Conservation (phyloP, 179 eudicot species). For the Carnegiea gigantea region DNA sequence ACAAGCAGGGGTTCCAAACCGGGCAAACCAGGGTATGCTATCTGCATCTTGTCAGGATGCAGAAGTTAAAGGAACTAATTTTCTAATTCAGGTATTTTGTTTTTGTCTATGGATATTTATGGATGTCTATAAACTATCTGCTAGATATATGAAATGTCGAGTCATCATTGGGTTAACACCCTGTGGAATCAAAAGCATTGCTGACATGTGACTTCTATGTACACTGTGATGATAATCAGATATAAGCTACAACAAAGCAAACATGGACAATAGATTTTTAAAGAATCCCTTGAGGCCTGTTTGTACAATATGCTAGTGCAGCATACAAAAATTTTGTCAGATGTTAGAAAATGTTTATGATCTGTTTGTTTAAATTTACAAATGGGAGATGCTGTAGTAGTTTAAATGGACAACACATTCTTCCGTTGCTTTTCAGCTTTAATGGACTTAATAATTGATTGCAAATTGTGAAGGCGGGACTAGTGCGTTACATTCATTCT, state of each 20-base stretch:
- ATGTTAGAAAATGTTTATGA: background rate
- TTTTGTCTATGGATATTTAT: slow-evolving; percentile 8
- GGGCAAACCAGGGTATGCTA: slow-evolving; percentile 31
- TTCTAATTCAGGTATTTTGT: slow-evolving; percentile 65
- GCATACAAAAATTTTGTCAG: background rate
- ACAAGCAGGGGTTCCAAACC: slow-evolving; percentile 24
- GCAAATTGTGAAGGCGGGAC: too few species aligned
- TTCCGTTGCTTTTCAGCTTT: background rate
- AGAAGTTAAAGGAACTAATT: slow-evolving; percentile 65
- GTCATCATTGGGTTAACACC: slow-evolving; percentile 8
- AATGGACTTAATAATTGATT: background rate
- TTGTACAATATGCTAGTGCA: background rate
- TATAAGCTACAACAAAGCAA: background rate
- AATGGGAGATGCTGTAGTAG: background rate
- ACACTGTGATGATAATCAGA: background rate
- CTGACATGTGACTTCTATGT: background rate
- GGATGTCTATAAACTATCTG: slow-evolving; percentile 1
- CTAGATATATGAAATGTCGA: slow-evolving; percentile 3
- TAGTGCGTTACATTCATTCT: too few species aligned
- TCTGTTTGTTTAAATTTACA: background rate
- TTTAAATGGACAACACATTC: background rate
- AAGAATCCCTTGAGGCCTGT: background rate
- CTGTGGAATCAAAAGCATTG: background rate
- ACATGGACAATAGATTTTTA: background rate
- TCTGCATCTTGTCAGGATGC: slow-evolving; percentile 41